Evolutionary conservation across 1,284 basidiomycete genomes (phyloP).

Genomic region (Naganishia sp.): DNA sequence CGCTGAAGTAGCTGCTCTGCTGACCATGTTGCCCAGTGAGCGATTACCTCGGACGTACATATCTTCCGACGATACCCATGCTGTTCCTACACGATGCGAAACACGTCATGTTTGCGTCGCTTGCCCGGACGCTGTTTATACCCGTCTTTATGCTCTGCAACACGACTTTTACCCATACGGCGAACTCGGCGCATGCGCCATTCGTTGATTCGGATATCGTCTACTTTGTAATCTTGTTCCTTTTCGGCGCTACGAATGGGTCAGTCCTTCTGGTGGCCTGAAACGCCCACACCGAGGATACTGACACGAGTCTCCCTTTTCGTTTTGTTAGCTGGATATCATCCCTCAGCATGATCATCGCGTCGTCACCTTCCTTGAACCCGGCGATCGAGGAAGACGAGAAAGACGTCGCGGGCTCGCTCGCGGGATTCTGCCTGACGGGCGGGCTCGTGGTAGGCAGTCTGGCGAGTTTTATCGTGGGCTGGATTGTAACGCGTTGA

Average conservation of each 20-base stretch:
- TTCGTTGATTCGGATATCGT: conserved; percentile 70
- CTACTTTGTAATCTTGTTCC: conserved; percentile 71
- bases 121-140: conserved; percentile 71
- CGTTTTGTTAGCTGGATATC: conserved; percentile 40
- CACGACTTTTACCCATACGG: conserved; percentile 34
- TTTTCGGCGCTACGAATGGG: conserved; percentile 76
- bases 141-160: conserved; percentile 84
- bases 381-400: conserved; percentile 59
- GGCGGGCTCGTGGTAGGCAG: conserved; percentile 74
- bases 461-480: conserved; percentile 72
- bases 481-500: conserved; percentile 25
- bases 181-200: conserved; percentile 52
- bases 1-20: conserved; percentile 64
- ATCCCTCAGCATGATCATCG: conserved; percentile 51
- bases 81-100: conserved; percentile 68
- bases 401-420: conserved; percentile 77
- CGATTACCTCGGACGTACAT: conserved; percentile 73
- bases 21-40: conserved; percentile 75
- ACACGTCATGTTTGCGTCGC: conserved; percentile 61
- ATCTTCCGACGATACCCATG: conserved; percentile 65
- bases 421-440: conserved; percentile 75
- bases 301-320: conserved; percentile 2
- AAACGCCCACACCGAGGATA: conserved; percentile 21
- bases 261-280: conserved; percentile 59
- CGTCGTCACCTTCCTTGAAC: conserved; percentile 50